Evolutionary conservation across 1,139 yeast genomes (phyloP), one percentile per base, ranked within the genome.

Genomic region (Candida mesenterica): DNA sequence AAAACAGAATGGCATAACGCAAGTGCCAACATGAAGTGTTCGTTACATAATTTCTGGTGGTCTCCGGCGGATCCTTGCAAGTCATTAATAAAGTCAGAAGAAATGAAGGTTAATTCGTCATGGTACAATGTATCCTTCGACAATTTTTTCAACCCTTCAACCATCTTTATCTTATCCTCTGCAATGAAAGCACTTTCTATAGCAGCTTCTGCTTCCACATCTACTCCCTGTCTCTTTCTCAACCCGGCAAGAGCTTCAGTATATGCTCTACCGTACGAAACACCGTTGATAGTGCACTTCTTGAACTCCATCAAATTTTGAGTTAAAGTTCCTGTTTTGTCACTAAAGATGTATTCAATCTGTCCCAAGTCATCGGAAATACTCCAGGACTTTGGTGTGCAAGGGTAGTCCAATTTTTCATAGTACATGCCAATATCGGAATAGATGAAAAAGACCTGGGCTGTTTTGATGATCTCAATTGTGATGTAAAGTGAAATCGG

Each of bases 351-450:
- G 48, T 77, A 77, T 50, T 77, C 82, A 40, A 77, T 75, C 53
- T 77, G 83, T n/a, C 83, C 83, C 46, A 77, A 63, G 52, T 77
- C 83, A 57, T 77, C 83, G 10, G 81, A 75, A 33, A 77, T 76
- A 37, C 73, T 71, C 83, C 83, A 77, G 1, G 80, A 68, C 46
- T 76, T 75, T 1, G 82, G 82, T 2, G 75, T 72, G 52, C 83
- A 77, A 0, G 82, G 82, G 46, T 68, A 75, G 53, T 77, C 82
- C 39, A 77, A 57, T 38, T 51, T 59, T 30, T 61, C 68, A 43
- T 75, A 76, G 52, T 77, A 77, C 76, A 77, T 72, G 20, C 61
- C 55, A 37, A 65, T 56, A 53, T 75, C 81, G 1, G 76, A 66
- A 49, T 68, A 74, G 38, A 77, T 77, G 59, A 76, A 76, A 44